Evolutionary conservation across 1,284 basidiomycete genomes (phyloP).

Genomic region (Malassezia dermatis): DNA sequence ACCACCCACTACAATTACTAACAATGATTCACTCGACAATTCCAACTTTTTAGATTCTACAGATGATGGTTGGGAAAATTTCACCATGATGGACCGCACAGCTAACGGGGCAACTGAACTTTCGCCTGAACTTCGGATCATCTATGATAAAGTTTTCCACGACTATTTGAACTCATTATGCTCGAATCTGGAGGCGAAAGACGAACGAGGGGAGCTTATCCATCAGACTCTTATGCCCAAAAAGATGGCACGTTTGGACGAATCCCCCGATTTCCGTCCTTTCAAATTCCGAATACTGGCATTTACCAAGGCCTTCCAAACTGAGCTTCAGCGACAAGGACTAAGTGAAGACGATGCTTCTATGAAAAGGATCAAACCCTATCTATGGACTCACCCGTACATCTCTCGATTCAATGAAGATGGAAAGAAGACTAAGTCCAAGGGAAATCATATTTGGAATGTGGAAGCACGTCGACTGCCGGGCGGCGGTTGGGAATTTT

Average conservation of each 20-base stretch:
- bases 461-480: constrained; percentile 77
- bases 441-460: constrained; percentile 99
- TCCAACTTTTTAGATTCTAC: neutral
- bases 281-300: constrained; percentile 99
- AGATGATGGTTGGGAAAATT: neutral
- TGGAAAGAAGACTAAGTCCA: constrained; percentile 94
- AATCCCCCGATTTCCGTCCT: constrained; percentile 88
- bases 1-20: neutral
- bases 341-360: constrained; percentile 53
- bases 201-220: constrained; percentile 87
- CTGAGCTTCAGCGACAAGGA: constrained; percentile 60
- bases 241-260: constrained; percentile 49
- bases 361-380: constrained; percentile 67
- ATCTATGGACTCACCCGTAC: constrained; percentile 81
- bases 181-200: constrained; percentile 81
- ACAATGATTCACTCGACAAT: neutral
- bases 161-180: constrained; percentile 78
- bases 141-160: constrained; percentile 83
- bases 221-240: constrained; percentile 94
- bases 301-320: constrained; percentile 90
- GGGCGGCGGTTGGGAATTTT: constrained; percentile 74
- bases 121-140: constrained; percentile 59
- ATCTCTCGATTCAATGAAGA: constrained; percentile 98
- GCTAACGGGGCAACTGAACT: constrained; percentile 5
- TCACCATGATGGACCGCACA: neutral